Evolutionary conservation across 148 eudicot genomes (phyloP).

Genomic region (Rhododendron molle): DNA sequence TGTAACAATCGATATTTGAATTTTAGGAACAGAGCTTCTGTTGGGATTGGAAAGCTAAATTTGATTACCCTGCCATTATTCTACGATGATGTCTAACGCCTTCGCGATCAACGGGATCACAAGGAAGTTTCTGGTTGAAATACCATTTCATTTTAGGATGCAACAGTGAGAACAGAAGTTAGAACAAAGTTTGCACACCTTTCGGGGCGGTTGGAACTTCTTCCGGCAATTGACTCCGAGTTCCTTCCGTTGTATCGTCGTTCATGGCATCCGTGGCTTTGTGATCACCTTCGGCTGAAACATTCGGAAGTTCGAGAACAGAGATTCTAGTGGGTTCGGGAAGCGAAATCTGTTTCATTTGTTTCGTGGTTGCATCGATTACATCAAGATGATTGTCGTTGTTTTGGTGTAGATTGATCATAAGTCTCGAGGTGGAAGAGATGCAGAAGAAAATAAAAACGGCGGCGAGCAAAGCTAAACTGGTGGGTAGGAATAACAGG

Average conservation of each 20-base stretch:
- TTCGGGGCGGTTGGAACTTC: background rate
- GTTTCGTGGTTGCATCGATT: background rate
- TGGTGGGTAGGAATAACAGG: constrained; percentile 9
- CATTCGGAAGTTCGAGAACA: background rate
- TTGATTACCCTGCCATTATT: too few species aligned
- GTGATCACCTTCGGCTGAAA: background rate
- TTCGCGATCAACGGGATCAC: background rate
- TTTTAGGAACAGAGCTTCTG: background rate
- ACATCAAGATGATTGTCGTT: background rate
- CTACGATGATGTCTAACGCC: background rate
- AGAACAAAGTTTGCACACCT: background rate
- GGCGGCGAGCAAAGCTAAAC: constrained; percentile 20
- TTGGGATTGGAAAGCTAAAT: background rate
- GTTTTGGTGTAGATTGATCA: constrained; percentile 5
- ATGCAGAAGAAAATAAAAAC: constrained; percentile 22
- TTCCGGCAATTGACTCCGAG: background rate
- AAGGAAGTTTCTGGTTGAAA: background rate
- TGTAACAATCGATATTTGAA: background rate
- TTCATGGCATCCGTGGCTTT: background rate
- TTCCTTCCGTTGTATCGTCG: background rate
- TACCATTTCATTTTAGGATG: background rate
- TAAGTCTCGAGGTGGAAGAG: constrained; percentile 28
- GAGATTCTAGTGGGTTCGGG: background rate
- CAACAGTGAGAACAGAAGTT: too few species aligned
- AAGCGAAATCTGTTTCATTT: background rate